Conservation (phyloP, 2,329 filamentous ascomycete species). For the Fusarium nodosum region DNA sequence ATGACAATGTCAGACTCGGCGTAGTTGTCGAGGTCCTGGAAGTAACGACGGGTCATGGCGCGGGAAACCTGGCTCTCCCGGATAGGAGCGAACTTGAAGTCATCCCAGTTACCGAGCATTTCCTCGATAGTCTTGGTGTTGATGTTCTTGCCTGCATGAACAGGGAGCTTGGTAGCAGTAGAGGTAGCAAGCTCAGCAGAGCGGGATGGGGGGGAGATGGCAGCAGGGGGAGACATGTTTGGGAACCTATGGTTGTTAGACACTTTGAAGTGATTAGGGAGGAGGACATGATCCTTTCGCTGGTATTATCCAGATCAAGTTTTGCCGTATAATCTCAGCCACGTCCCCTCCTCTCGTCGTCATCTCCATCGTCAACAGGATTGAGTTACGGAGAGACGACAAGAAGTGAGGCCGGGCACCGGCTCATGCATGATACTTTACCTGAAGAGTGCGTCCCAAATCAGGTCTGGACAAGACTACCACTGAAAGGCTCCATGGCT, state of each 20-base stretch:
- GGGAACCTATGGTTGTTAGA: slow-evolving; percentile 51
- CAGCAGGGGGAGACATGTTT: slow-evolving; percentile 77
- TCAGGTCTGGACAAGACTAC: slow-evolving; percentile 57
- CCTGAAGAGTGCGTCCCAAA: slow-evolving; percentile 55
- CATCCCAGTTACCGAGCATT: slow-evolving; percentile 82
- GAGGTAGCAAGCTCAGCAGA: slow-evolving; percentile 59
- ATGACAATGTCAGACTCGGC: slow-evolving; percentile 96
- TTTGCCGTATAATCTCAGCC: slow-evolving; percentile 92
- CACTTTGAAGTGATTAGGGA: slow-evolving; percentile 53
- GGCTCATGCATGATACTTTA: slow-evolving; percentile 72
- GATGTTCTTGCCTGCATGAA: slow-evolving; percentile 38
- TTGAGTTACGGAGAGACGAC: neutral
- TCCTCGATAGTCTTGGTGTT: slow-evolving; percentile 52
- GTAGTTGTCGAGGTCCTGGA: slow-evolving; percentile 87
- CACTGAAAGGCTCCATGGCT: slow-evolving; percentile 55
- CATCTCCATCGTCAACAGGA: neutral
- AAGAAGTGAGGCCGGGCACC: slow-evolving; percentile 61
- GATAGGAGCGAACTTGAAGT: slow-evolving; percentile 86
- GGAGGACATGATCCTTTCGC: slow-evolving; percentile 98
- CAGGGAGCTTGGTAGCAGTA: slow-evolving; percentile 38
- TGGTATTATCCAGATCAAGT: slow-evolving; percentile 99
- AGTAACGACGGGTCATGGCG: slow-evolving; percentile 95
- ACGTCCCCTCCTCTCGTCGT: slow-evolving; percentile 44
- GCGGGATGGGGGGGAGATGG: slow-evolving; percentile 70
- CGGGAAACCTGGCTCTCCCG: slow-evolving; percentile 93